phyloP scores from a whole-genome alignment of 148 eudicot genomes.

The Cornus kousa region DNA sequence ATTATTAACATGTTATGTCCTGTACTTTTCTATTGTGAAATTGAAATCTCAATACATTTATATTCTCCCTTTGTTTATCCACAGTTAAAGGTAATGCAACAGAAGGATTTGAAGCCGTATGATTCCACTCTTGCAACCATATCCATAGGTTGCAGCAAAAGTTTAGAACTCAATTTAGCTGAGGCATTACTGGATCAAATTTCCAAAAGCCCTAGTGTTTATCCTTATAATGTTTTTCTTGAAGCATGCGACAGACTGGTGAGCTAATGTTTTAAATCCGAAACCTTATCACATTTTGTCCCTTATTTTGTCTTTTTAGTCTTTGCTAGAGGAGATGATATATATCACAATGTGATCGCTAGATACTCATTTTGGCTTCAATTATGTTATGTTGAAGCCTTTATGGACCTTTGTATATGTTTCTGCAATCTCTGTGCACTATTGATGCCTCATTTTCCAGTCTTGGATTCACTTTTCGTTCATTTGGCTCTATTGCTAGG shows the following conservation, averaged over 20 bases:
- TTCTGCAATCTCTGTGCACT: no score
- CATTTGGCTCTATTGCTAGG: background rate
- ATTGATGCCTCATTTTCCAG: no score
- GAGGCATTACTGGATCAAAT: constrained; percentile 60
- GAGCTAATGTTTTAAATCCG: constrained; percentile 13
- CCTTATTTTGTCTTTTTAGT: background rate
- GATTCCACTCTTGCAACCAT: constrained; percentile 68
- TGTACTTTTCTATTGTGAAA: background rate
- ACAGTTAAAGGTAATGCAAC: constrained; percentile 69
- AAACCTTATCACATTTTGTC: background rate
- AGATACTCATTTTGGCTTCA: no score
- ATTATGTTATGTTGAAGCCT: no score
- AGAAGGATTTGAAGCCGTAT: constrained; percentile 54
- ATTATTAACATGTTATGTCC: background rate
- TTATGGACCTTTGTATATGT: no score
- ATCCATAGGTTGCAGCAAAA: constrained; percentile 61
- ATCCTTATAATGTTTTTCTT: constrained; percentile 65
- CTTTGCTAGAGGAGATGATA: background rate
- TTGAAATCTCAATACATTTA: background rate
- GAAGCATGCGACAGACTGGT: constrained; percentile 69
- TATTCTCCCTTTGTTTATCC: constrained; percentile 12
- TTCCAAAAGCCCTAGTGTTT: constrained; percentile 23
- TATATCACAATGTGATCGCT: background rate
- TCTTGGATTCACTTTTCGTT: no score
- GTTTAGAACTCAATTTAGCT: constrained; percentile 67